Evolutionary conservation across 352 stramenopile species (phyloP).

Genomic region (Phytophthora meadii): DNA sequence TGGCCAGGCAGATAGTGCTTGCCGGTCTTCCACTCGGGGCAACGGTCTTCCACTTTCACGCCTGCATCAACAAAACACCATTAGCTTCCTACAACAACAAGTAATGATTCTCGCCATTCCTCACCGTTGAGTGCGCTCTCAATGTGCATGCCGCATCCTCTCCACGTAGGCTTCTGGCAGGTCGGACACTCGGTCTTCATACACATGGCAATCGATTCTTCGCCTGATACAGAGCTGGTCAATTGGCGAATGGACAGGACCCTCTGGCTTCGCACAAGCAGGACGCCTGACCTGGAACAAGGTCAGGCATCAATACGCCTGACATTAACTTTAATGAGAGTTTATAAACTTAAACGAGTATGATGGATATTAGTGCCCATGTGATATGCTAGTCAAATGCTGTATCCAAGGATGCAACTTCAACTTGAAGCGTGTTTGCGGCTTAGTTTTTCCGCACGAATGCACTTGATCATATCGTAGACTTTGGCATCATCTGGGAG

Average conservation of each 20-base stretch:
- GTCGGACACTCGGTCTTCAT: constrained; percentile 65
- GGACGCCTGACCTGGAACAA: too few relatives aligned
- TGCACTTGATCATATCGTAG: constrained; percentile 84
- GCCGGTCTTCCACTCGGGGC: constrained; percentile 61
- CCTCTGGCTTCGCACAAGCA: constrained; percentile 2
- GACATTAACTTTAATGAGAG: too few relatives aligned
- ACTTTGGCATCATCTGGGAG: constrained; percentile 80
- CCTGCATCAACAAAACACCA: constrained; percentile 12
- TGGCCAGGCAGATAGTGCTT: constrained; percentile 48
- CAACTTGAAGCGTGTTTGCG: constrained; percentile 54
- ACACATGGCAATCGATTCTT: constrained; percentile 49
- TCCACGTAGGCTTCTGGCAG: constrained; percentile 71
- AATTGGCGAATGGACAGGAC: constrained; percentile 27
- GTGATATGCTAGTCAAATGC: too few relatives aligned
- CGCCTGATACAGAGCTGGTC: constrained; percentile 7
- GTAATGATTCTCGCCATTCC: neutral
- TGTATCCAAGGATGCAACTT: too few relatives aligned
- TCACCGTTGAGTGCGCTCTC: constrained; percentile 54
- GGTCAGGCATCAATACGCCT: too few relatives aligned
- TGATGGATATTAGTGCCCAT: neutral
- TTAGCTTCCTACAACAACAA: neutral
- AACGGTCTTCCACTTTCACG: constrained; percentile 55
- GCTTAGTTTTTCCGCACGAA: constrained; percentile 87
- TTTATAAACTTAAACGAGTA: too few relatives aligned
- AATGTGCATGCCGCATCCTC: constrained; percentile 66